These are phyloP conservation scores for Phytophthora citrophthora DNA, from an alignment of 352 stramenopile species.

Conservation along the genomic window DNA sequence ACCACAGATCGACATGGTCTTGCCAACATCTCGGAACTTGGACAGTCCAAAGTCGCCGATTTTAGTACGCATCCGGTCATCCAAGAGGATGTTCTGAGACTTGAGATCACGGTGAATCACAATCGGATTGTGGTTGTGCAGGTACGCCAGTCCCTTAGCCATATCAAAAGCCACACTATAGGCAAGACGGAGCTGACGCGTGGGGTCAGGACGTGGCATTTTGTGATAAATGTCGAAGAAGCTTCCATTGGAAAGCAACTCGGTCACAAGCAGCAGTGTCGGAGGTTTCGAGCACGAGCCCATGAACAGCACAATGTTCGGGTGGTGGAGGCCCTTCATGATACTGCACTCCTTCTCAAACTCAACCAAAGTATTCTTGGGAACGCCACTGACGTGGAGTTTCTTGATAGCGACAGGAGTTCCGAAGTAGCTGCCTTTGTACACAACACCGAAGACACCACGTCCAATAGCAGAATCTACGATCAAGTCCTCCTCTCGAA, in stretches of 20 bases:
- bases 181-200: constrained; percentile 67
- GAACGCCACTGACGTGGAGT: constrained; percentile 75
- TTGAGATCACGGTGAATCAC: constrained; percentile 96
- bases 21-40: constrained; percentile 87
- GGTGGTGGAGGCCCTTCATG: constrained; percentile 94
- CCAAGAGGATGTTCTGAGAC: constrained; percentile 81
- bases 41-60: constrained; percentile 85
- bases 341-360: constrained; percentile 89
- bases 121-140: constrained; percentile 97
- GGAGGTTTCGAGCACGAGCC: constrained; percentile 96
- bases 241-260: constrained; percentile 88
- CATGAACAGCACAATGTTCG: constrained; percentile 99
- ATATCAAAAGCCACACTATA: constrained; percentile 90
- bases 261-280: constrained; percentile 95
- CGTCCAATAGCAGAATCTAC: constrained; percentile 75
- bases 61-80: constrained; percentile 88
- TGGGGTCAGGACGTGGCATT: constrained; percentile 54
- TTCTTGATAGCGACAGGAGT: constrained; percentile 88
- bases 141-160: constrained; percentile 94
- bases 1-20: constrained; percentile 89
- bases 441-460: constrained; percentile 83
- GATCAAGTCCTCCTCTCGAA: constrained; percentile 80
- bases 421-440: constrained; percentile 87
- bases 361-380: constrained; percentile 82
- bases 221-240: constrained; percentile 92